These are phyloP conservation scores for Polyporus arcularius DNA, from an alignment of 768 basidiomycete species.

Conservation along the genomic window DNA sequence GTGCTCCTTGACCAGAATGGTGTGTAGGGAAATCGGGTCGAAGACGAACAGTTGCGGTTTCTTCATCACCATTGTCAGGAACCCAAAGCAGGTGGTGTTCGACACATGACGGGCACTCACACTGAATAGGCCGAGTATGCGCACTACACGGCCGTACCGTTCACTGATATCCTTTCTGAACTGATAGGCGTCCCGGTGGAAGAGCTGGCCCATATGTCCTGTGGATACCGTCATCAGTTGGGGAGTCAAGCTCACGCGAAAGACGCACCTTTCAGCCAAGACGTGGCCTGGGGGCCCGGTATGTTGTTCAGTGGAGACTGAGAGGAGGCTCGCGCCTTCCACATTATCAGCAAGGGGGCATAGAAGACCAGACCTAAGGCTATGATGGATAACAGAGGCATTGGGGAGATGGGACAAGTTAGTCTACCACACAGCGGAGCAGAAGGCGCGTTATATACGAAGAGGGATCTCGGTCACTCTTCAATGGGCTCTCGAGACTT, in stretches of 20 bases:
- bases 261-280: constrained; percentile 17
- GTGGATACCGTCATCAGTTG: neutral
- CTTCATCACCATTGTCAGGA: neutral
- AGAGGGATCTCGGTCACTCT: too few species aligned
- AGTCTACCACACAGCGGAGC: too few species aligned
- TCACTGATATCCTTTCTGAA: neutral
- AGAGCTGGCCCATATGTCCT: neutral
- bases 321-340: neutral
- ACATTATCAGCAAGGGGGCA: neutral
- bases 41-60: constrained; percentile 3
- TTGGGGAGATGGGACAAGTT: too few species aligned
- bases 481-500: too few species aligned
- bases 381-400: too few species aligned
- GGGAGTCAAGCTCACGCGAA: too few species aligned
- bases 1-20: constrained; percentile 15
- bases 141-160: neutral
- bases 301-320: constrained; percentile 18
- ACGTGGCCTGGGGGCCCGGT: constrained; percentile 16
- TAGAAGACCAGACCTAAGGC: neutral
- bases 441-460: too few species aligned
- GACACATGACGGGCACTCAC: neutral
- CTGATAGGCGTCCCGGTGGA: neutral
- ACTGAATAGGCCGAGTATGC: neutral
- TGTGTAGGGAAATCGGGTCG: constrained; percentile 14
- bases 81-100: neutral